Conservation (phyloP, 805 yeast genomes). For the Pichia manshurica region DNA sequence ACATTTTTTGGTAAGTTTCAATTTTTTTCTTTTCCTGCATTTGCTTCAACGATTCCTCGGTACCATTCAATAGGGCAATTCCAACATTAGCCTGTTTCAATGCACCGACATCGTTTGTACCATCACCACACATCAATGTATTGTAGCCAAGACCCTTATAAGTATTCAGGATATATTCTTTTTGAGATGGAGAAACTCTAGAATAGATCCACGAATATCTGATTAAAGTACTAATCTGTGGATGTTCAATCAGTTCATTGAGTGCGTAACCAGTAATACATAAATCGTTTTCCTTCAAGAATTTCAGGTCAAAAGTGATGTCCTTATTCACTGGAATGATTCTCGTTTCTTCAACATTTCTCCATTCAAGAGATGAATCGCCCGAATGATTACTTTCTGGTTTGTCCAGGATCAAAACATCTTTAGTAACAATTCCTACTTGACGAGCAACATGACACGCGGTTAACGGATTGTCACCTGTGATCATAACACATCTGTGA, state of each 20-base stretch:
- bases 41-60: conserved; percentile 88
- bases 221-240: conserved; percentile 65
- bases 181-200: conserved; percentile 93
- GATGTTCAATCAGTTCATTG: conserved; percentile 55
- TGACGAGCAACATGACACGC: conserved; percentile 97
- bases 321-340: conserved; percentile 60
- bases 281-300: conserved; percentile 68
- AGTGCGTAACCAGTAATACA: conserved; percentile 94
- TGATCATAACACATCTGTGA: conserved; percentile 95
- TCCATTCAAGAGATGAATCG: conserved; percentile 66
- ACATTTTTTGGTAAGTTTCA: conserved; percentile 58
- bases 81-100: conserved; percentile 98
- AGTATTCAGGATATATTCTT: conserved; percentile 81
- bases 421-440: conserved; percentile 80
- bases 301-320: conserved; percentile 47
- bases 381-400: conserved; percentile 56
- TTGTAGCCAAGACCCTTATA: conserved; percentile 84
- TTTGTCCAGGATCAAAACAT: conserved; percentile 78
- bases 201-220: conserved; percentile 96
- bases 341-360: conserved; percentile 72
- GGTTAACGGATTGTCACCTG: conserved; percentile 97
- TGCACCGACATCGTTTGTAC: conserved; percentile 99
- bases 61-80: conserved; percentile 95
- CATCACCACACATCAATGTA: conserved; percentile 99
- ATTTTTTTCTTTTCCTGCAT: conserved; percentile 73